Percentiles rank a stretch among this genome's conserved stretches.
Conservation (phyloP, 441 rosid species). For the Oxalis stricta region DNA sequence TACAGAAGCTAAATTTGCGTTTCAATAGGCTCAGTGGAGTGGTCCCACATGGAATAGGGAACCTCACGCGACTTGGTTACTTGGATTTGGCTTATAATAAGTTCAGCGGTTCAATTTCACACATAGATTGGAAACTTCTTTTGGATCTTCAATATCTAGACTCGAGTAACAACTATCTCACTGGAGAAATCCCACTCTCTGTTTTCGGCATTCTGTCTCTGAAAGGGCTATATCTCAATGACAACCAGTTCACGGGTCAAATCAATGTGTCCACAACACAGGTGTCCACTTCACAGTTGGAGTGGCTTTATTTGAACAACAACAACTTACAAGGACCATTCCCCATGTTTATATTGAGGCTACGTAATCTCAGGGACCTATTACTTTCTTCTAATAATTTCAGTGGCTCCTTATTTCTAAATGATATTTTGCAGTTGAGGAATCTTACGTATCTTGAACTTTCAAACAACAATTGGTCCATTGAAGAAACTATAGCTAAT, state of each 20-base stretch:
- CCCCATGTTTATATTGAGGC: conserved; percentile 4
- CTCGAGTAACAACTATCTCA: conserved; percentile 13
- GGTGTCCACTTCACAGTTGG: background rate
- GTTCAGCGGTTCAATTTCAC: conserved; percentile 8
- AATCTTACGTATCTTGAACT: conserved; percentile 19
- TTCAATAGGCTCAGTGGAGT: no score
- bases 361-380: conserved; percentile 14
- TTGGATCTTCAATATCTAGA: conserved; percentile 10
- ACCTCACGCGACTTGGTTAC: conserved; percentile 9
- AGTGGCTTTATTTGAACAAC: conserved; percentile 20
- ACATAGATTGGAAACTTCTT: conserved; percentile 11
- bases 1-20: no score
- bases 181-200: conserved; percentile 20
- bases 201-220: conserved; percentile 14
- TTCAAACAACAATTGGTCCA: conserved; percentile 19
- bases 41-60: no score
- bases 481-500: background rate
- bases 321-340: conserved; percentile 21
- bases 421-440: conserved; percentile 1
- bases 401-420: conserved; percentile 11
- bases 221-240: conserved; percentile 16
- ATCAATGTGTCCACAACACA: background rate
- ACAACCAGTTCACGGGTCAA: conserved; percentile 19
- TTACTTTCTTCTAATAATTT: conserved; percentile 30
- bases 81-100: conserved; percentile 11